Percentiles rank a stretch among this genome's conserved stretches.
These are phyloP conservation scores for Melanogaster broomeanus DNA, from an alignment of 768 basidiomycete species.

Conservation along the genomic window DNA sequence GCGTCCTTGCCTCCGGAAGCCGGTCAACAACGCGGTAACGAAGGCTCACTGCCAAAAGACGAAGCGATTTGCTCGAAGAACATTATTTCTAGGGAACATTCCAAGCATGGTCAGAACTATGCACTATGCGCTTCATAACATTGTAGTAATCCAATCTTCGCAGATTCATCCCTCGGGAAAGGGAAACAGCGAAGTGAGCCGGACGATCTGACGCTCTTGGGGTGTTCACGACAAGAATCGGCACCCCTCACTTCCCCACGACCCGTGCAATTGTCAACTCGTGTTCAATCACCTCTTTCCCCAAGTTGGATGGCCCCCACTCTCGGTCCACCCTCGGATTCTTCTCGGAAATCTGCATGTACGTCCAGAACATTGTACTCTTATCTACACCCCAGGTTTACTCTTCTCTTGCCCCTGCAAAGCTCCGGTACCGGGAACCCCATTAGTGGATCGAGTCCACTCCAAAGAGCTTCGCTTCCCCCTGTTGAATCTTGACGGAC, in stretches of 20 bases:
- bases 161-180: constrained; percentile 10
- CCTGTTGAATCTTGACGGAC: constrained; percentile 58
- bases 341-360: constrained; percentile 16
- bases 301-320: neutral
- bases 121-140: neutral
- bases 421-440: constrained; percentile 15
- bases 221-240: neutral
- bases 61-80: neutral
- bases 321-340: neutral
- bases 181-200: constrained; percentile 2
- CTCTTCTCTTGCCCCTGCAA: constrained; percentile 5
- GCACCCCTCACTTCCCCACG: constrained; percentile 3
- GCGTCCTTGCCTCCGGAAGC: neutral
- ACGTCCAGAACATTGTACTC: constrained; percentile 9
- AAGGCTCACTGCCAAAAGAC: neutral
- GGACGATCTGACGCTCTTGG: neutral
- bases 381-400: constrained; percentile 14
- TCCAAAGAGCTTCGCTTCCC: constrained; percentile 31
- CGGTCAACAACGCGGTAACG: neutral
- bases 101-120: constrained; percentile 13
- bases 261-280: constrained; percentile 3
- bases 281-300: constrained; percentile 4
- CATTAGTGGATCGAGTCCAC: constrained; percentile 6
- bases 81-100: neutral
- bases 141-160: constrained; percentile 1